Percentiles rank a stretch among this genome's conserved stretches.
Conservation (phyloP, 805 yeast genomes). For the Suhomyces tanzawaensis region DNA sequence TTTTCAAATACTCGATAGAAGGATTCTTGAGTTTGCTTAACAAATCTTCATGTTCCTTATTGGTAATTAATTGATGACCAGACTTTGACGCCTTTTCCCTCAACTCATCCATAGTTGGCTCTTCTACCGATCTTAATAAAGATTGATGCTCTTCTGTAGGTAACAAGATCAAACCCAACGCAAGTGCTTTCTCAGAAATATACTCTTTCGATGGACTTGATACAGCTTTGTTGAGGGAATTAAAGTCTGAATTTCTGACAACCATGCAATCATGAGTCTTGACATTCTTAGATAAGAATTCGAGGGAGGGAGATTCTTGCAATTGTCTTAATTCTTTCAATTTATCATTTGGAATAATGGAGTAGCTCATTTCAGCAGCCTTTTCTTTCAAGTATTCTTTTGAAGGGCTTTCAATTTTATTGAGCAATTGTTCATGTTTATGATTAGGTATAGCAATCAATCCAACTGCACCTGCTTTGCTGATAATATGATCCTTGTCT, state of each 20-base stretch:
- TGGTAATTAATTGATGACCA: background rate
- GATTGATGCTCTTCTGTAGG: slow-evolving; percentile 16
- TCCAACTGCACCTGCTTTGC: slow-evolving; percentile 12
- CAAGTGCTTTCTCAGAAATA: slow-evolving; percentile 21
- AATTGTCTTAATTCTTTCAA: slow-evolving; percentile 20
- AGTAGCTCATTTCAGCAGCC: slow-evolving; percentile 4
- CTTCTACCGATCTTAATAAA: slow-evolving; percentile 4
- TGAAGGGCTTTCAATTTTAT: slow-evolving; percentile 10
- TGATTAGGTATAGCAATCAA: slow-evolving; percentile 10
- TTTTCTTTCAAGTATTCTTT: slow-evolving; percentile 11
- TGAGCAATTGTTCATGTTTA: slow-evolving; percentile 10
- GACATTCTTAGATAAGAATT: slow-evolving; percentile 6
- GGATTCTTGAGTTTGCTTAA: slow-evolving; percentile 18
- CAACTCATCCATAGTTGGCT: slow-evolving; percentile 8
- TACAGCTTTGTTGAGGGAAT: slow-evolving; percentile 11
- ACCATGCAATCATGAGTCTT: slow-evolving; percentile 6
- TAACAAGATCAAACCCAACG: slow-evolving; percentile 16
- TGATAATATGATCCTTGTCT: slow-evolving; percentile 12
- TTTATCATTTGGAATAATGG: slow-evolving; percentile 8
- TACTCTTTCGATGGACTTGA: slow-evolving; percentile 16
- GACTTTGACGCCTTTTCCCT: slow-evolving; percentile 1
- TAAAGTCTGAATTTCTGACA: slow-evolving; percentile 13
- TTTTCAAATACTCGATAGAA: slow-evolving; percentile 24
- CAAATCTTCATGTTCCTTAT: background rate
- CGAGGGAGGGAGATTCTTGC: slow-evolving; percentile 13